Evolutionary conservation across 2,329 filamentous ascomycete genomes (phyloP).

Genomic region (Exserohilum turcica): DNA sequence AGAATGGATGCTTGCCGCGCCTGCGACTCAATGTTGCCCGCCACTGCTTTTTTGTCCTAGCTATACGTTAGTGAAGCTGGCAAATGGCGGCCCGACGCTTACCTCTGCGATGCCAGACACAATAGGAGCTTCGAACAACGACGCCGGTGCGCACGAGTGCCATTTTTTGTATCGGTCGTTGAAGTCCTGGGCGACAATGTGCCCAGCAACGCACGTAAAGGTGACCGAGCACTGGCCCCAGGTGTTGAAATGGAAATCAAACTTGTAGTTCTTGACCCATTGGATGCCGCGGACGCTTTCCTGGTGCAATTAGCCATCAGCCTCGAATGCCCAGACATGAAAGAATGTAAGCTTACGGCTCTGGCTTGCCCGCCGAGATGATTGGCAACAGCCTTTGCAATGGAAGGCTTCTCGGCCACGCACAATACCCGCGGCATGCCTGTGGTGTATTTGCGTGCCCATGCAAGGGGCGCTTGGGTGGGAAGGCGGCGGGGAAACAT

Average conservation of each 20-base stretch:
- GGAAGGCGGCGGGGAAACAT: background rate
- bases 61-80: slow-evolving; percentile 14
- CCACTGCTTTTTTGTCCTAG: slow-evolving; percentile 78
- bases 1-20: slow-evolving; percentile 74
- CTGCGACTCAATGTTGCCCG: slow-evolving; percentile 81
- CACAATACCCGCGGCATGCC: slow-evolving; percentile 67
- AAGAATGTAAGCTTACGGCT: slow-evolving; percentile 59
- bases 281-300: slow-evolving; percentile 68
- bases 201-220: slow-evolving; percentile 92
- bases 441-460: slow-evolving; percentile 2
- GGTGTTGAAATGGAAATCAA: slow-evolving; percentile 82
- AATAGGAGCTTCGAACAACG: slow-evolving; percentile 82
- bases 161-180: slow-evolving; percentile 74
- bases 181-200: slow-evolving; percentile 84
- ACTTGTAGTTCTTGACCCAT: slow-evolving; percentile 94
- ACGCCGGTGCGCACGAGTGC: slow-evolving; percentile 76
- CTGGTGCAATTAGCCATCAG: slow-evolving; percentile 52
- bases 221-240: slow-evolving; percentile 85
- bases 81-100: slow-evolving; percentile 15
- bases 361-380: slow-evolving; percentile 83
- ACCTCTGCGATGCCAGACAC: slow-evolving; percentile 70
- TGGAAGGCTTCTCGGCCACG: slow-evolving; percentile 88
- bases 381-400: slow-evolving; percentile 89
- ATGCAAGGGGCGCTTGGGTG: slow-evolving; percentile 9
- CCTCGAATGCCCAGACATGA: background rate